Base-by-base conservation (phyloP, 1,284 basidiomycete species). In the Afroboletus lepidellus region DNA sequence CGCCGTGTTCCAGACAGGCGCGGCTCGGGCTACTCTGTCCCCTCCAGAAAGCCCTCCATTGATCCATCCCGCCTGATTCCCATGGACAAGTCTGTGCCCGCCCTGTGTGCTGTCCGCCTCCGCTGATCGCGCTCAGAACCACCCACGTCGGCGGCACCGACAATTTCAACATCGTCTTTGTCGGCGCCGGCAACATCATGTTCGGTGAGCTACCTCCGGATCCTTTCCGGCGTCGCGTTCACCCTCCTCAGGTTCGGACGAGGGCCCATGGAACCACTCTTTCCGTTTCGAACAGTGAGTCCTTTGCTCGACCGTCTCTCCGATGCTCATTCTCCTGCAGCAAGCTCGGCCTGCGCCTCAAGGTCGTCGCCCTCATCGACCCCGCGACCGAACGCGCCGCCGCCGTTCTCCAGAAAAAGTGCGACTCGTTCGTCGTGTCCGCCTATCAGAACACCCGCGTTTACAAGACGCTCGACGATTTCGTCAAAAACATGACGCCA, bases 301-400 rank as follows among this genome's bases (percentile, higher is more conserved):
- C 20, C 23, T 34, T 46, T 48, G 45, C 34, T 21, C 49, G 21
- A 15, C 21, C 27, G 16, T 39, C 53, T 41, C 20, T 32, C 37
- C 20, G 30, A 42, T 43, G 18, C 51, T 58, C 57, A 56, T 55
- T 51, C 48, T 54, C 51, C 58, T 50, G 9, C 71, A 95, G 89
- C 76, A 98, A 99, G 78, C 90, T 99, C 55, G 96, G 96, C 42
- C 90, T 87, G 21, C 92, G 96, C 63, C 88, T 99, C 72, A 98
- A 97, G 72, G 94, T 99, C 49, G 84, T 93, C 50, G 96, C 93
- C 15, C 78, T 99, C 53, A 90, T 99, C 64, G 96, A 99, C 71
- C 96, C 97, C 27, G 87, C 85, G 13, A 77, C 83, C 51, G 87
- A 90, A 38, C 92, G 94, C 55, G 93, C 94, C 18, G 78, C 84